phyloP scores from a whole-genome alignment of 164 flowering plant species.

The Liquidambar formosana region DNA sequence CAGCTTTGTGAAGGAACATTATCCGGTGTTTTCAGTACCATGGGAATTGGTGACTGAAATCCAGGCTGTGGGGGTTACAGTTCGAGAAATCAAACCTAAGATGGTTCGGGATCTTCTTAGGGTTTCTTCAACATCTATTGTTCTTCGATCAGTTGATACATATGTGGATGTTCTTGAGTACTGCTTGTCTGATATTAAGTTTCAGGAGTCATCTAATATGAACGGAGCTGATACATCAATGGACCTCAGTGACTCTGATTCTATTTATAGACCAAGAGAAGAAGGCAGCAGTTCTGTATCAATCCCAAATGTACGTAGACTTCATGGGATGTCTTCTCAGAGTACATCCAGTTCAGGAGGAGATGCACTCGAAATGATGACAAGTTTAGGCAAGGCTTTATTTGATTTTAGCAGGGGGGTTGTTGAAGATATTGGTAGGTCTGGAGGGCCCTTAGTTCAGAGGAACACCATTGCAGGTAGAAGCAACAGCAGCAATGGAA shows the following conservation, averaged over 20 bases:
- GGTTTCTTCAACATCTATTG: slow-evolving; percentile 64
- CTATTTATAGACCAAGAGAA: slow-evolving; percentile 14
- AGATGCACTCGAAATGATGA: slow-evolving; percentile 86
- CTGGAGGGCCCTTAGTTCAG: slow-evolving; percentile 53
- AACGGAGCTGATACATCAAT: slow-evolving; percentile 20
- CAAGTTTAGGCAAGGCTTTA: slow-evolving; percentile 80
- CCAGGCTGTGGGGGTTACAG: slow-evolving; percentile 74
- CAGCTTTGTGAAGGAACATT: slow-evolving; percentile 90
- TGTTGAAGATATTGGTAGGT: slow-evolving; percentile 90
- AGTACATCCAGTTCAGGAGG: slow-evolving; percentile 53
- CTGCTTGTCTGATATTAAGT: slow-evolving; percentile 78
- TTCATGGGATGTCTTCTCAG: slow-evolving; percentile 39
- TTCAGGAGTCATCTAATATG: slow-evolving; percentile 32
- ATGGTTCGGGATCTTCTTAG: slow-evolving; percentile 92
- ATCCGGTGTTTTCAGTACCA: slow-evolving; percentile 96
- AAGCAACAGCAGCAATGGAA: slow-evolving; percentile 18
- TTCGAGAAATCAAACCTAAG: slow-evolving; percentile 88
- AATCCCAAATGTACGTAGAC: slow-evolving; percentile 27
- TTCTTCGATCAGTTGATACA: slow-evolving; percentile 71
- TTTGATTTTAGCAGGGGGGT: slow-evolving; percentile 91
- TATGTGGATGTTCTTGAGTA: slow-evolving; percentile 93
- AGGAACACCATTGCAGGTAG: slow-evolving; percentile 28
- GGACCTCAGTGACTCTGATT: slow-evolving; percentile 21
- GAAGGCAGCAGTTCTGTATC: slow-evolving; percentile 28
- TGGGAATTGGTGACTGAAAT: slow-evolving; percentile 94